phyloP scores from a whole-genome alignment of 768 basidiomycete species.

The Mycena metata region DNA sequence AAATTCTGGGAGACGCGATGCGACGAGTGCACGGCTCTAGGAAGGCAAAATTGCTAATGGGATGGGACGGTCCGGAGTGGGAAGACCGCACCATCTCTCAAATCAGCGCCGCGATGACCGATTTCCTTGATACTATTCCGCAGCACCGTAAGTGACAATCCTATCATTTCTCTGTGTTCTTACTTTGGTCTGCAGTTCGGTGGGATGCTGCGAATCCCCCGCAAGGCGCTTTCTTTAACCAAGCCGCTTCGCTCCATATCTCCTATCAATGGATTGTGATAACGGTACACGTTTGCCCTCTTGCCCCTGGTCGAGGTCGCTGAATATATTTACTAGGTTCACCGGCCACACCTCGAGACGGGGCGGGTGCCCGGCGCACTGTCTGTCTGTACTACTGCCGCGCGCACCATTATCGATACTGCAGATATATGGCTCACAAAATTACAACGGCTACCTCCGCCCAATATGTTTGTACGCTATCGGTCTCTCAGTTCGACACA shows the following conservation, averaged over 20 bases:
- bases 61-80: constrained; percentile 66
- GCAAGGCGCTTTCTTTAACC: constrained; percentile 51
- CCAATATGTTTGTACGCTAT: constrained; percentile 19
- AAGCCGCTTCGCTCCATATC: constrained; percentile 54
- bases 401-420: constrained; percentile 60
- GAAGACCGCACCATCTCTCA: constrained; percentile 69
- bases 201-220: constrained; percentile 36
- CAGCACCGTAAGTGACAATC: constrained; percentile 56
- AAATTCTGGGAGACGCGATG: constrained; percentile 71
- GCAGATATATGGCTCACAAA: constrained; percentile 45
- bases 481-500: too few relatives aligned
- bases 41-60: constrained; percentile 53
- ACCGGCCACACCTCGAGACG: constrained; percentile 62
- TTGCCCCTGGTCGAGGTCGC: constrained; percentile 47
- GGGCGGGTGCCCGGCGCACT: constrained; percentile 49
- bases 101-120: constrained; percentile 70
- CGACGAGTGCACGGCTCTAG: constrained; percentile 66
- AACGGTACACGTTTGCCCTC: constrained; percentile 46
- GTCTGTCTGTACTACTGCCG: constrained; percentile 66
- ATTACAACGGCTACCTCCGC: constrained; percentile 13
- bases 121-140: constrained; percentile 74
- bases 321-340: constrained; percentile 51
- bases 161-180: neutral
- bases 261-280: constrained; percentile 61
- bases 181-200: constrained; percentile 28